A percentile compares a stretch with the other conserved stretches of the same genome.
Evolutionary conservation across 140 eudicot species (phyloP).

Genomic region (Ambrosia hybrid): DNA sequence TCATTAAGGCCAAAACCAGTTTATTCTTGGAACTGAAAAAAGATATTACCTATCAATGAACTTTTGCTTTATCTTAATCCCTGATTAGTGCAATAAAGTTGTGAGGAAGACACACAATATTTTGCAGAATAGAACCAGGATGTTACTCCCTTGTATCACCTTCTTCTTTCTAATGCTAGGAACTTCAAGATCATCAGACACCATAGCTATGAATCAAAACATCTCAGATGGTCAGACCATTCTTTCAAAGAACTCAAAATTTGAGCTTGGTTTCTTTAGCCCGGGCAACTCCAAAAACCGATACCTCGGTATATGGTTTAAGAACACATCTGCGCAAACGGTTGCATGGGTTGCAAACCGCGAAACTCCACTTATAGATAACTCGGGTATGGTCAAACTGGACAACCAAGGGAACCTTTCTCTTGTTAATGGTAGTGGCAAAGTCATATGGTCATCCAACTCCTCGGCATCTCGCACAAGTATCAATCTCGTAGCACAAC

Average conservation of each 20-base stretch:
- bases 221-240: conserved; percentile 3
- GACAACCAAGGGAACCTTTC: background rate
- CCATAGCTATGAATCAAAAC: background rate
- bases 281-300: background rate
- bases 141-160: conserved; percentile 1
- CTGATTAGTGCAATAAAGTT: background rate
- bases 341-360: background rate
- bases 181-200: background rate
- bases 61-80: background rate
- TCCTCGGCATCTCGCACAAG: background rate
- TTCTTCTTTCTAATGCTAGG: background rate
- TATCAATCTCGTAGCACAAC: background rate
- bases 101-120: background rate
- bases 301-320: background rate
- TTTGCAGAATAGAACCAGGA: background rate
- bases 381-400: background rate
- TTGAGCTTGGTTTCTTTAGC: background rate
- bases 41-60: background rate
- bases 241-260: background rate
- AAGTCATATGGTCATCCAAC: conserved; percentile 1
- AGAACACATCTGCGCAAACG: background rate
- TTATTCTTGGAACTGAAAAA: background rate
- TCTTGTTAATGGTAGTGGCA: background rate
- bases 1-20: background rate
- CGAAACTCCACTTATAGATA: background rate